Base-by-base conservation (phyloP, 2,329 filamentous ascomycete genomes). In the Fusarium xylarioides region DNA sequence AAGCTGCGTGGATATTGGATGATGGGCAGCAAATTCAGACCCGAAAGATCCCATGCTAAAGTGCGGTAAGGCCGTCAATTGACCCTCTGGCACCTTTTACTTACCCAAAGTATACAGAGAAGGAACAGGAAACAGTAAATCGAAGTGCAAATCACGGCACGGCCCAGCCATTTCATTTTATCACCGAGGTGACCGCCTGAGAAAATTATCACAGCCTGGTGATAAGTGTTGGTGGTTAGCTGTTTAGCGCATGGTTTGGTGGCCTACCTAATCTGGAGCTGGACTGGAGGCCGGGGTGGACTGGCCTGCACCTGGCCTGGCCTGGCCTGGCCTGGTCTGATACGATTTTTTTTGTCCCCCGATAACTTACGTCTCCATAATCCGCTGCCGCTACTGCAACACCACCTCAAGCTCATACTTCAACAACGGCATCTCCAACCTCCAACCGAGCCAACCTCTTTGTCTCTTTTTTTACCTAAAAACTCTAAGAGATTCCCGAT, bases 101-200 rank as follows among this genome's bases (percentile, higher is more conserved):
- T 57, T 70, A 54, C 58, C 66, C 34, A 53, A 61, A 65, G 63
- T 26, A 58, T 55, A 63, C 66, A 11, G 34, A 57, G 30, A 12
- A 28, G 37, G n/a, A 14, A 32, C 26, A 56, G 28, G 23, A 56
- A 56, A 32, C 30, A 56, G 53, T 44, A 56, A 34, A 34, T 26
- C 11, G n/a, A 16, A 46, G n/a, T 32, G 53, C 40, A 56, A 47
- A 50, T 50, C 16, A 52, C 58, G 46, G 47, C 74, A 75, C 74
- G 66, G 73, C 73, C 74, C 74, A 68, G 67, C 65, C 71, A 74
- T 70, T 35, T 77, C 75, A 77, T 77, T 77, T 77, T 77, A 75
- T 77, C 75, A 75, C 75, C 74, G 66, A 74, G 75, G 75, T 63
- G 74, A 77, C 74, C 47, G 61, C 49, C 66, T 53, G 54, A 68